Evolutionary conservation across 106 monocot species (phyloP), one percentile per base, ranked within the genome.

Genomic region (Alisma plantagoaquatica): DNA sequence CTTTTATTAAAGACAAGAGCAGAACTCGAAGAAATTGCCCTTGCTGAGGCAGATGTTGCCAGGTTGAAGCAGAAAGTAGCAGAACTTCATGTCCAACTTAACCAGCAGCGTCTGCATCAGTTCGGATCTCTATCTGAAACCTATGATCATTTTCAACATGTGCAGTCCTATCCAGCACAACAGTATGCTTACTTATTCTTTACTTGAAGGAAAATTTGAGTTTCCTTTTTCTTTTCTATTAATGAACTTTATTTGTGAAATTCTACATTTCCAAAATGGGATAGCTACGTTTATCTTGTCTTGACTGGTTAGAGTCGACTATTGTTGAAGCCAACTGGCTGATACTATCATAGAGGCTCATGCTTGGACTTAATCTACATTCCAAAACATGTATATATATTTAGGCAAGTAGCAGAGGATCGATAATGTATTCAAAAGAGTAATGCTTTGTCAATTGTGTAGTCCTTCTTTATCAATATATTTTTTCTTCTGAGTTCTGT

Each of bases 31-130:
- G 96, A 98, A 74, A 98, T 98, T 67, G 89, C 96, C 23, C 78
- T 98, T 43, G 96, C 96, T 53, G 96, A 98, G 72, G 89, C 89
- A 54, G 96, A 98, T 79, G 96, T 98, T 46, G 85, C 96, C 11
- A 85, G 89, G 68, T 63, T 98, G 49, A 98, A 98, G 51, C 84
- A 98, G 42, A 98, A 98, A 74, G 96, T 90, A 53, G 89, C 96
- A 27, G 96, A 98, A 58, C 81, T 98, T 54, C 96, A 98, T 22
- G 75, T 85, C 56, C 96, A 90, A 72, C 78, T 98, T 43, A 98
- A 90, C 45, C 96, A 98, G 58, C 96, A 98, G 43, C 66, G 79
- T 1, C 77, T 82, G 61, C 72, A 90, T 67, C 87, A 77, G 38
- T 85, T 74, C 74, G 81, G 76, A 30, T 81, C 81, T 44, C 43